Base-by-base conservation (phyloP, 78 protist species). In the Dictyostelium purpureum region DNA sequence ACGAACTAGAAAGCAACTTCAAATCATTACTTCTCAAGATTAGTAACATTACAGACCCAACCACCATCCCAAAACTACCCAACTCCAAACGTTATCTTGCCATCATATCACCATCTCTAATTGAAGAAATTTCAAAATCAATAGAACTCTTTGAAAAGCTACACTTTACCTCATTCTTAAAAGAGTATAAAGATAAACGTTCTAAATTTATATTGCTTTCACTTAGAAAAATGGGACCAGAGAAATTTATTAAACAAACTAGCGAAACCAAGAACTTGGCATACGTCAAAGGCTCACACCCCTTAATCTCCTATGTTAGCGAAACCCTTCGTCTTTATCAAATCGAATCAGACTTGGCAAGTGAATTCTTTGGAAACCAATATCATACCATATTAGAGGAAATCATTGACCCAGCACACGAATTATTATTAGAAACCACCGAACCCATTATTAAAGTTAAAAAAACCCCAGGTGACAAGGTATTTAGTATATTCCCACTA, bases 111-210 rank as follows among this genome's bases (percentile, higher is more conserved):
- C 92, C 92, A 3, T 18, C 24, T 7, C 33, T 56, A 12, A 57
- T 85, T 35, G 92, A 85, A 61, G 92, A 85, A 63, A 85, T 85
- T 5, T 37, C 82, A 0, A 85, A 85, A 47, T 85, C 82, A 0
- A 85, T 85, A 18, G 92, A 85, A 26, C 45, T 85, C 2, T 85
- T 85, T 52, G 28, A 33, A 2, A 52, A 74, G 37, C 82, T 85
- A 12, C 71, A 85, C 33, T 45, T 59, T 19, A 40, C 14, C 18
- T 12, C 74, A 2, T 85, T 74, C 38, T 43, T 74, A 0, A 85
- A 85, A 33, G 92, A 85, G 52, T 85, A 85, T n/a, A 85, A 85
- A 61, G 92, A 85, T 26, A 85, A 85, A 9, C 35, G 92, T 42
- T 19, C 38, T 3, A 85, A 85, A 45, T 85, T 85, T 33, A 70